Base-by-base conservation (phyloP, 176 grass and related monocot genomes). In the Pharus latifolius region DNA sequence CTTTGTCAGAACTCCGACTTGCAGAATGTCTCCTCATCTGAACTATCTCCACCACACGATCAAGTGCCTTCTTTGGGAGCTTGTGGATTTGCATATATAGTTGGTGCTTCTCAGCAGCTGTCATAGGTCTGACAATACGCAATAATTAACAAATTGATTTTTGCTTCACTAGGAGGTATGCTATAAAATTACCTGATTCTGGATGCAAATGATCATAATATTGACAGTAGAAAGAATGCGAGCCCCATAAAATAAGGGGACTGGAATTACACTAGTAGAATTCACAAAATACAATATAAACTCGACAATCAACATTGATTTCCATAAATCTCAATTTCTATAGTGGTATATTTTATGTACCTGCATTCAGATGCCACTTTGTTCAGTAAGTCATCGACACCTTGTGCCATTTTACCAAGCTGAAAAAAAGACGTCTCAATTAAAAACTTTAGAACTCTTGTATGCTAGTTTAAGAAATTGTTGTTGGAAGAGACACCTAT, bases 281-380 rank as follows among this genome's bases (percentile, higher is more conserved):
- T 43, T 18, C 28, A 47, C 45, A 41, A 17, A 54, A 61, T 14
- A 47, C 10, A n/a, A 76, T 18, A 70, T 14, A 29, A 64, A 70
- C 51, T 48, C 45, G 23, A 34, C 9, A 70, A 49, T 34, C 14
- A 52, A 35, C 40, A 66, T 34, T 25, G 45, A 44, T 16, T 32
- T 38, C 32, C 54, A 64, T 27, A 54, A 17, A 51, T 20, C 14
- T 52, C 42, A 33, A 25, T 55, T 46, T 15, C 71, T 38, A 65
- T 45, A 29, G 49, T n/a, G 20, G 5, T 24, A 48, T 32, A 75
- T 72, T 25, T 15, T 40, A 46, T 33, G 22, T 76, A 96, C 92
- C 92, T 88, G 87, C 84, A 96, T 63, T 91, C 83, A 66, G 80
- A 82, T 50, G 75, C 67, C 35, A 85, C 67, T 67, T 46, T 83